Evolutionary conservation across 164 flowering plant species (phyloP), one percentile per base, ranked within the genome.

Genomic region (Aristolochia californica): DNA sequence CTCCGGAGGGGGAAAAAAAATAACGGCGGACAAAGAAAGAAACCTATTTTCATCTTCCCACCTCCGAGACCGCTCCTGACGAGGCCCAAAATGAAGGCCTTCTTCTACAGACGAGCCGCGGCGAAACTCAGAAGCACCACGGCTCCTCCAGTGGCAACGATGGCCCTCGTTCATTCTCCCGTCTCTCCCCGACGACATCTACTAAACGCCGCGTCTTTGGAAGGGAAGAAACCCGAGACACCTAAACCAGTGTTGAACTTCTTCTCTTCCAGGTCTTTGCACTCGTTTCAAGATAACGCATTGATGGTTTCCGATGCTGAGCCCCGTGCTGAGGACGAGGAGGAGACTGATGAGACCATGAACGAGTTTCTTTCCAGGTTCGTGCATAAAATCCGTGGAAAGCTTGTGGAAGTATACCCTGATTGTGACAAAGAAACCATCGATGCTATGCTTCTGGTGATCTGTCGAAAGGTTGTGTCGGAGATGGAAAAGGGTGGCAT

Each of bases 361-460:
- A 77, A 68, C 48, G 97, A 94, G 70, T 94, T 90, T 71, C 66
- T 94, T 20, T 84, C 95, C 4, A 68, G 97, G 65, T 85, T 94
- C 55, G 88, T 77, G 5, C 81, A 80, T 80, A 70, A 77, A 21
- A 87, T 90, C 91, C 80, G 95, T 0, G 72, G 77, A 23, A 84
- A 84, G 68, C 66, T 94, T 47, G 38, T 62, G 2, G 84, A 76
- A 54, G 83, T 59, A 0, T 85, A 81, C 61, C 70, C 84, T 1
- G 77, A 76, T 24, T 69, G 71, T 49, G 87, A 88, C 59, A 90
- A 84, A 66, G 62, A 71, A 26, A 79, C 88, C 3, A 45, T 87
- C n/a, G 78, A 90, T 56, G 82, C 72, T 0, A 90, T 94, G 99
- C 82, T 90, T 12, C 51, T 77, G 70, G 22, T 85, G 48, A 84